Percentiles rank a stretch among this genome's conserved stretches.
phyloP scores from a whole-genome alignment of 208 protist genomes.

The Phytomonas sp. region DNA sequence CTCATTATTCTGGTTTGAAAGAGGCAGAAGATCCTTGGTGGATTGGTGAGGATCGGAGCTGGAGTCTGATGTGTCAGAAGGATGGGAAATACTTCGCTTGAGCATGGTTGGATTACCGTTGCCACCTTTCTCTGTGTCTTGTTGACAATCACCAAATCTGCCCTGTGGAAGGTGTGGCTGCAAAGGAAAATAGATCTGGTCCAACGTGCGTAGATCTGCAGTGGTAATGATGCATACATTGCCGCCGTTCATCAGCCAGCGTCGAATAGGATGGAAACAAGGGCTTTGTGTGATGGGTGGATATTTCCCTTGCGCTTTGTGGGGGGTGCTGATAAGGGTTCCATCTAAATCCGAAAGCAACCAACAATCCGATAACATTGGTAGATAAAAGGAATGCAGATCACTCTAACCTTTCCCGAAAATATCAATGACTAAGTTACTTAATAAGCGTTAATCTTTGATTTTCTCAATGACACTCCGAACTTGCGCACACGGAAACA shows the following conservation, averaged over 20 bases:
- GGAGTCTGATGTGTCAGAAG: not conserved
- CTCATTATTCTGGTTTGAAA: not conserved
- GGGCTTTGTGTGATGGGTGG: constrained; percentile 49
- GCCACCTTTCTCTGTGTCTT: not conserved
- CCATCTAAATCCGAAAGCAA: constrained; percentile 76
- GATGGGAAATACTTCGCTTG: not conserved
- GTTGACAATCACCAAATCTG: not conserved
- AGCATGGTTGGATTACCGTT: not conserved
- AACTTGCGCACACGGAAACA: not conserved
- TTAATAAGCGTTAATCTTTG: not conserved
- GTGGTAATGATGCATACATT: constrained; percentile 81
- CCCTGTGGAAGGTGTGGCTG: constrained; percentile 17
- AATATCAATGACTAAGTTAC: constrained; percentile 5
- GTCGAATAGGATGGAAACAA: constrained; percentile 38
- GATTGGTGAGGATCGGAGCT: not conserved
- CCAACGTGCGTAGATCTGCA: constrained; percentile 52
- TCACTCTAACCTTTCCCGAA: constrained; percentile 1
- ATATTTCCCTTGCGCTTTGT: constrained; percentile 77
- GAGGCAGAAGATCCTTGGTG: not conserved
- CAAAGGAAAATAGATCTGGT: constrained; percentile 67
- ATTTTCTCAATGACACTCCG: not conserved
- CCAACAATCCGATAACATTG: constrained; percentile 63
- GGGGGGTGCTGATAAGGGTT: constrained; percentile 73
- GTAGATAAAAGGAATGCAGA: not conserved
- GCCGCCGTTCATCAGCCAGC: constrained; percentile 64